Evolutionary conservation across 73 alveolate species (phyloP).

Genomic region (Tetrahymena malaccensis): DNA sequence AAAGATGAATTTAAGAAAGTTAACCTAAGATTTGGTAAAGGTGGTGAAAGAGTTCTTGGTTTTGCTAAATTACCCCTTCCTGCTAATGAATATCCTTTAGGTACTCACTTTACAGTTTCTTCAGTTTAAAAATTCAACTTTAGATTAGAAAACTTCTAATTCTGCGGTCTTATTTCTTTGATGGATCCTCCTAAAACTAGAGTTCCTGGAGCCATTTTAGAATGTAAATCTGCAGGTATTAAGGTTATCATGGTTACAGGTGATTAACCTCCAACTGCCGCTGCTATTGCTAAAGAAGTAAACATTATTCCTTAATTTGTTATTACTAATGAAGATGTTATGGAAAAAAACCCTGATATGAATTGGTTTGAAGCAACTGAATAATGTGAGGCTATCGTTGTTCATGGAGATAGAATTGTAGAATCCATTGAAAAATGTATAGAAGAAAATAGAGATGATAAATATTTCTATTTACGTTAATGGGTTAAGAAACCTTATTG

Average conservation of each 20-base stretch:
- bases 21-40: slow-evolving; percentile 53
- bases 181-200: slow-evolving; percentile 96
- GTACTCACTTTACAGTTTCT: slow-evolving; percentile 50
- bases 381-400: slow-evolving; percentile 55
- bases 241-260: slow-evolving; percentile 96
- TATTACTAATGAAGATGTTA: slow-evolving; percentile 38
- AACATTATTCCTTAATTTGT: slow-evolving; percentile 58
- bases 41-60: slow-evolving; percentile 71
- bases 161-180: slow-evolving; percentile 86
- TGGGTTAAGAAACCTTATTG: slow-evolving; percentile 84
- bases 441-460: slow-evolving; percentile 47
- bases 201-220: slow-evolving; percentile 62
- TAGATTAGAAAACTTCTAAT: slow-evolving; percentile 59
- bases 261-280: slow-evolving; percentile 92
- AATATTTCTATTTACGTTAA: slow-evolving; percentile 45
- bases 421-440: slow-evolving; percentile 35
- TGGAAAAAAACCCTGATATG: slow-evolving; percentile 45
- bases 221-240: slow-evolving; percentile 88
- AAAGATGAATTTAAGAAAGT: slow-evolving; percentile 54
- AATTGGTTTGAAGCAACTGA: slow-evolving; percentile 58
- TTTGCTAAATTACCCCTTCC: slow-evolving; percentile 52
- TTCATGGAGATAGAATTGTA: slow-evolving; percentile 77
- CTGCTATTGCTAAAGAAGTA: slow-evolving; percentile 78
- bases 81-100: slow-evolving; percentile 38
- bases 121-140: slow-evolving; percentile 57